These are phyloP conservation scores for Melanomma pulvis-pyrius DNA, from an alignment of 495 filamentous ascomycete species.

Conservation along the genomic window DNA sequence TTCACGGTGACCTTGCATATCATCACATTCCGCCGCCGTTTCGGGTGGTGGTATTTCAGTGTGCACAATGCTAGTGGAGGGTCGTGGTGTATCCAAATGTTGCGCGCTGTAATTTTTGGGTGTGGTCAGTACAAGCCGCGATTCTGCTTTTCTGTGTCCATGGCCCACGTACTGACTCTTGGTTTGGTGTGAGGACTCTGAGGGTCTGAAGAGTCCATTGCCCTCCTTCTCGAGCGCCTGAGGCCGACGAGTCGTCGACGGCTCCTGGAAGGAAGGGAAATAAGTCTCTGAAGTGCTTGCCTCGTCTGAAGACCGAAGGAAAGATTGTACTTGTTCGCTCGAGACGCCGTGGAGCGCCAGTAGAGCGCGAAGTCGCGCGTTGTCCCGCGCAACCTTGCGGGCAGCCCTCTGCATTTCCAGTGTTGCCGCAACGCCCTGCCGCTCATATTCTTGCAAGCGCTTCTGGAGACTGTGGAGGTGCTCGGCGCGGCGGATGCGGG, in stretches of 20 bases:
- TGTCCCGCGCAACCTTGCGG: conserved; percentile 11
- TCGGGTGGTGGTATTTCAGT: background rate
- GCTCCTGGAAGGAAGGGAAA: too few species aligned
- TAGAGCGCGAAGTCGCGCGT: conserved; percentile 8
- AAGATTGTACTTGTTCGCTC: conserved; percentile 1
- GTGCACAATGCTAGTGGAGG: background rate
- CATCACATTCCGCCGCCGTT: background rate
- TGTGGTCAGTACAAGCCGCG: too few species aligned
- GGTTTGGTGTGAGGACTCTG: background rate
- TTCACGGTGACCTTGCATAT: background rate
- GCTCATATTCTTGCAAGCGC: conserved; percentile 11
- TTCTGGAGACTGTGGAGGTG: conserved; percentile 9
- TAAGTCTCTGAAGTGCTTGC: background rate
- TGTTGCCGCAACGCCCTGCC: conserved; percentile 8
- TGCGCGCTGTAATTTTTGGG: too few species aligned
- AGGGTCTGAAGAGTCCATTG: background rate
- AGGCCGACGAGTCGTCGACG: background rate
- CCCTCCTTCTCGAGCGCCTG: background rate
- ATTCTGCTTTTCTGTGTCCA: too few species aligned
- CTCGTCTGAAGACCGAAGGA: background rate
- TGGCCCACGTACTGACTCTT: background rate
- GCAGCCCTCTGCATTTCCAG: conserved; percentile 20
- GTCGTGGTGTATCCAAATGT: too few species aligned
- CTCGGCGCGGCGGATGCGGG: conserved; percentile 12
- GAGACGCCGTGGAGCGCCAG: conserved; percentile 10